Base-by-base conservation (phyloP, 257 asterid genomes). In the Nicotiana sylvestris region DNA sequence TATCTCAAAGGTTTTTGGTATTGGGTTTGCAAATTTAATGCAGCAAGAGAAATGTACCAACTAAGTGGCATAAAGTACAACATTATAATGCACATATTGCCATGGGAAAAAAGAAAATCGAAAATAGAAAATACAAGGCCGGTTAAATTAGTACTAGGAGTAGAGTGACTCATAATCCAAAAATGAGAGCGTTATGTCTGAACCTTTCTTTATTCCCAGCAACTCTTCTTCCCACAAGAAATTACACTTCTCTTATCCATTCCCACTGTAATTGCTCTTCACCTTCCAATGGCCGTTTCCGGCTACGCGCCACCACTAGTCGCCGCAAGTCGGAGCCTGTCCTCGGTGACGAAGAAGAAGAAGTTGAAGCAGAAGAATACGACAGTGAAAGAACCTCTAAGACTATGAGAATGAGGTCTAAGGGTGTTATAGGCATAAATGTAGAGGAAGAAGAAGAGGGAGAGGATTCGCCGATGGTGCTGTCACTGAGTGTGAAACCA, bases 401-500 rank as follows among this genome's bases (percentile, higher is more conserved):
- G 91, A 81, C 53, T 69, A 77, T 55, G 85, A 61, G 78, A 25
- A 6, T 25, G 78, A 46, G 78, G 78, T 69, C n/a, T 69, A 69
- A 39, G 39, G 78, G 61, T 0, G 4, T 46, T 46, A 12, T 72
- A 21, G 78, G 43, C n/a, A 70, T 18, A 43, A 43, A 43, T 43
- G 51, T 2, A 10, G 88, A 72, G 46, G 82, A 39, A 30, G 83
- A 74, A 21, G 89, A 66, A 21, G 90, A 84, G 12, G 88, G 85
- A 10, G 92, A 87, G 8, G 93, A 87, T 16, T 85, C 93, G 16
- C 82, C 92, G 8, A 79, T 49, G 81, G 37, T 90, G 82, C 87
- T 95, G 18, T 95, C 99, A 7, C 84, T 95, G 87, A 95, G 89
- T 85, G 87, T 85, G 84, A 94, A 94, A 90, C 98, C 99, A 4